Conservation (phyloP, 352 stramenopile species). For the Globisporangium recalcitrans region DNA sequence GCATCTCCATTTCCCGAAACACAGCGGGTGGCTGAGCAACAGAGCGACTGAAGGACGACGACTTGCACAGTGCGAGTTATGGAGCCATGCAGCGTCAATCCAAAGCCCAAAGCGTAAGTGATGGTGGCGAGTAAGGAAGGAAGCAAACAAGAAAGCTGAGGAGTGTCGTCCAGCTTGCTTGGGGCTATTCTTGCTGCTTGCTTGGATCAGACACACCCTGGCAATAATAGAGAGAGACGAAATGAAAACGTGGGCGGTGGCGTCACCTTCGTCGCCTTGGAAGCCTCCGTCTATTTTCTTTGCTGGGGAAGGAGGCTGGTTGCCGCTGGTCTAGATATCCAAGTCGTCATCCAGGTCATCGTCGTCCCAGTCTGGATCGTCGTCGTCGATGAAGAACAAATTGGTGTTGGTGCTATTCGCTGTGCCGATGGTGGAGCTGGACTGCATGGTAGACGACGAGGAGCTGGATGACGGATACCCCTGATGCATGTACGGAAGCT, state of each 20-base stretch:
- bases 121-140: not conserved
- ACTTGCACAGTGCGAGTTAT: not conserved
- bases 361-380: constrained; percentile 73
- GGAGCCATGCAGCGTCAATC: not conserved
- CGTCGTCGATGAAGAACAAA: constrained; percentile 76
- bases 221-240: constrained; percentile 3
- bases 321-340: constrained; percentile 27
- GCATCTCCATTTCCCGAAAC: not conserved
- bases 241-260: not conserved
- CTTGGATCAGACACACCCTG: too few relatives aligned
- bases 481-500: constrained; percentile 74
- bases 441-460: not conserved
- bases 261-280: not conserved
- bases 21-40: too few relatives aligned
- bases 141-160: not conserved
- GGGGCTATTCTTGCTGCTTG: constrained; percentile 1
- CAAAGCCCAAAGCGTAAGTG: not conserved
- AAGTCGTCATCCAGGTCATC: constrained; percentile 57
- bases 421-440: not conserved
- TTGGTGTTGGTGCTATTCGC: constrained; percentile 22
- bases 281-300: not conserved
- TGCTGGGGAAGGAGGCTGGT: not conserved
- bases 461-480: constrained; percentile 3
- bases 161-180: too few relatives aligned
- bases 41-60: not conserved